Conservation (phyloP, 2,329 filamentous ascomycete genomes). For the Colletotrichum plurivorum region DNA sequence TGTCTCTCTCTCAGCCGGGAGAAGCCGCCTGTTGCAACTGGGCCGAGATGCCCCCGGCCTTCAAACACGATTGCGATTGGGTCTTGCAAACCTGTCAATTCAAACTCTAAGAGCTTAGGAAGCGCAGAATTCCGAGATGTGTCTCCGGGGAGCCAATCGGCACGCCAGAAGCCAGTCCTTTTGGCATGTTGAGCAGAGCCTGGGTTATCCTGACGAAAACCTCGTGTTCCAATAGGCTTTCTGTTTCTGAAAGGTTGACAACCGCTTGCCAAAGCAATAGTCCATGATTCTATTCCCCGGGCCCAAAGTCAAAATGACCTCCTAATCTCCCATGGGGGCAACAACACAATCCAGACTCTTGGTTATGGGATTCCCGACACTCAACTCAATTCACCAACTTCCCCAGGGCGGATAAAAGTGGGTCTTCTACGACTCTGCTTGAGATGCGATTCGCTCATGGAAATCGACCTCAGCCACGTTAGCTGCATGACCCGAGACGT, state of each 20-base stretch:
- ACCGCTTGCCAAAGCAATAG: conserved; percentile 14
- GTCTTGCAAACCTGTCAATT: conserved; percentile 6
- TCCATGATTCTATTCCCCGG: background rate
- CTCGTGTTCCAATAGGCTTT: too few relatives aligned
- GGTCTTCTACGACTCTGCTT: background rate
- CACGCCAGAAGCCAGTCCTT: background rate
- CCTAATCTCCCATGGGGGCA: background rate
- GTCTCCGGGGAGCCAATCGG: conserved; percentile 28
- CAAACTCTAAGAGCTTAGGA: conserved; percentile 5
- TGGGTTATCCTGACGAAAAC: background rate
- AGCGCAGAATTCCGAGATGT: conserved; percentile 8
- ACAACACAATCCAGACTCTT: background rate
- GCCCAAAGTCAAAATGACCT: conserved; percentile 3
- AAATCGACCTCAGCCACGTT: conserved; percentile 28
- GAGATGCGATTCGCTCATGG: conserved; percentile 37
- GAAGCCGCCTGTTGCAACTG: background rate
- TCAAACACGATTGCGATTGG: conserved; percentile 9
- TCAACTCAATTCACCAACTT: conserved; percentile 10
- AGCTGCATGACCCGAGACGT: conserved; percentile 28
- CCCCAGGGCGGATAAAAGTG: conserved; percentile 22
- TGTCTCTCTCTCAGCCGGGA: background rate
- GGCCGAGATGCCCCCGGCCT: background rate
- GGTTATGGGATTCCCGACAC: conserved; percentile 13
- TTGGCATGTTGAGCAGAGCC: conserved; percentile 7
- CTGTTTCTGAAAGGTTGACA: conserved; percentile 23